phyloP scores from a whole-genome alignment of 2,329 filamentous ascomycete genomes.

The Pseudogymnoascus sp. region DNA sequence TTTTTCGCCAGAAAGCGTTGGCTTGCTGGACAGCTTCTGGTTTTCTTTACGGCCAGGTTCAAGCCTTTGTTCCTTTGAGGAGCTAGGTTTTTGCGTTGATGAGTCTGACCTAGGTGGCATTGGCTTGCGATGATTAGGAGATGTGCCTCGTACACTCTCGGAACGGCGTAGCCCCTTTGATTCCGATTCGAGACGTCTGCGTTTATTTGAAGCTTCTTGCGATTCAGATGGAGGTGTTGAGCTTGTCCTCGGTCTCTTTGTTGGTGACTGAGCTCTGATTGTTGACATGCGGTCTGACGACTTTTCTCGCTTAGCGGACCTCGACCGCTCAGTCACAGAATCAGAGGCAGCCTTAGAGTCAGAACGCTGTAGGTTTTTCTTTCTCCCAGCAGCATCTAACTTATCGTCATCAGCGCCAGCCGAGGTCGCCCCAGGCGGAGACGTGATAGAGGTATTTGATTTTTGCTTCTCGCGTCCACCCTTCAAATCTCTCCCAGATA shows the following conservation, averaged over 20 bases:
- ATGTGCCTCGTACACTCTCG: slow-evolving; percentile 24
- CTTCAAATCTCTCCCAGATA: slow-evolving; percentile 57
- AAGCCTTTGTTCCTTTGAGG: neutral
- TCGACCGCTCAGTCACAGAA: slow-evolving; percentile 43
- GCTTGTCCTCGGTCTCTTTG: slow-evolving; percentile 55
- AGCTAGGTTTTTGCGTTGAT: neutral
- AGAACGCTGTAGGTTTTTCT: neutral
- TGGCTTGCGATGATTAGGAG: slow-evolving; percentile 23
- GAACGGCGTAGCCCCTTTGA: slow-evolving; percentile 18
- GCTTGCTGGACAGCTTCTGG: slow-evolving; percentile 19
- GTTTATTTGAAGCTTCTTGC: slow-evolving; percentile 47
- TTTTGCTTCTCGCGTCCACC: slow-evolving; percentile 48
- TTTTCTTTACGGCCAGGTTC: neutral
- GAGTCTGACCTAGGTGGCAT: neutral
- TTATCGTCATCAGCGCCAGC: neutral
- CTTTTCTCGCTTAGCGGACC: slow-evolving; percentile 56
- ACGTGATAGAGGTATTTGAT: slow-evolving; percentile 48
- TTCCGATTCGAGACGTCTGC: slow-evolving; percentile 50
- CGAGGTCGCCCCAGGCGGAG: slow-evolving; percentile 7
- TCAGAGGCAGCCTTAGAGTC: slow-evolving; percentile 16
- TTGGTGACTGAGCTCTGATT: slow-evolving; percentile 44
- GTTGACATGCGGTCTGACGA: slow-evolving; percentile 48
- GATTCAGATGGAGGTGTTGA: slow-evolving; percentile 46
- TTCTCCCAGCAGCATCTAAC: neutral
- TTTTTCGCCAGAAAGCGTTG: slow-evolving; percentile 20